Evolutionary conservation across 192 early-diverging fungal genomes (phyloP).

Genomic region (Coemansia sp.): DNA sequence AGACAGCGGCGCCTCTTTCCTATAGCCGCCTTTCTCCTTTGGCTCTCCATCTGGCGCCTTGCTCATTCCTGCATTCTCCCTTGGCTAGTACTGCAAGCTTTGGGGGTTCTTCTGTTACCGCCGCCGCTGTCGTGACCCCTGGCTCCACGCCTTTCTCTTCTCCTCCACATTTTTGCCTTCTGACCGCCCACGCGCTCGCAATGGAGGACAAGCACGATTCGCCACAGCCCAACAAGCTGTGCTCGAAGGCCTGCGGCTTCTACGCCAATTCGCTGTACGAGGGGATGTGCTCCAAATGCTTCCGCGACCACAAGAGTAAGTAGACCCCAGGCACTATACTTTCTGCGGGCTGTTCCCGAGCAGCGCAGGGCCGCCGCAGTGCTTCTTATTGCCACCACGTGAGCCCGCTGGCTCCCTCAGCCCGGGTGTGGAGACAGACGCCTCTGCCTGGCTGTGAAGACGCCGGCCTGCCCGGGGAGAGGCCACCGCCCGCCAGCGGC

Average conservation of each 20-base stretch:
- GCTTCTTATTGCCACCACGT: not conserved
- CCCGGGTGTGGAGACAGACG: not conserved
- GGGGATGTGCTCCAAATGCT: conserved; percentile 74
- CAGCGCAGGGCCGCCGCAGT: not conserved
- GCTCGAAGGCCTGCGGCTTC: conserved; percentile 67
- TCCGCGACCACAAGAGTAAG: conserved; percentile 54
- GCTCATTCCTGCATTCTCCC: too few species aligned
- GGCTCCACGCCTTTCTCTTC: too few species aligned
- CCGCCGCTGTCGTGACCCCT: not conserved
- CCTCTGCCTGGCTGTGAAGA: not conserved
- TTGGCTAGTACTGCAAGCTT: too few species aligned
- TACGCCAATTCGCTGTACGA: conserved; percentile 67
- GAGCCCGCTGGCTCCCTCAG: not conserved
- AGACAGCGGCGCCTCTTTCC: too few species aligned
- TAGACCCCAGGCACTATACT: not conserved
- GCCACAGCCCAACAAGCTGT: conserved; percentile 54
- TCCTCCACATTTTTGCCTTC: too few species aligned
- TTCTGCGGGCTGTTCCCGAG: not conserved
- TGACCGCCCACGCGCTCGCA: too few species aligned
- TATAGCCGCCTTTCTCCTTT: too few species aligned
- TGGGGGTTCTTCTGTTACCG: too few species aligned
- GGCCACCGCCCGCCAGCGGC: not conserved
- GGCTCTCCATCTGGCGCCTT: too few species aligned
- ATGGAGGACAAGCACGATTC: conserved; percentile 69
- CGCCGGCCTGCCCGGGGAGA: not conserved